Evolutionary conservation across 2,329 filamentous ascomycete species (phyloP).

Genomic region (Berkeleyomyces basicola): DNA sequence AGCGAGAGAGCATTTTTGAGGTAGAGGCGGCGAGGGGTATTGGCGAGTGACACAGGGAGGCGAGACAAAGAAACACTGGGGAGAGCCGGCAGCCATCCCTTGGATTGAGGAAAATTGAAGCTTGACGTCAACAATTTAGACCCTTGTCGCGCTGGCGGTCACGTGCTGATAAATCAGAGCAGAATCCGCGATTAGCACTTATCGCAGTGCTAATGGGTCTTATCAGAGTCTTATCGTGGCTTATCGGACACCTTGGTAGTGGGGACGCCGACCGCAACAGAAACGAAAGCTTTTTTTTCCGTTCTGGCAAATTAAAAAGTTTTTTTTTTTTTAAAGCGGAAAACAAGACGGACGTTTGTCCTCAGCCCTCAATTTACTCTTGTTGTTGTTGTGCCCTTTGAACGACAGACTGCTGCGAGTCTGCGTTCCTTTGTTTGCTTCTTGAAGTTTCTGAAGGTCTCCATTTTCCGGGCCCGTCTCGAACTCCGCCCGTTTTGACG

Average conservation of each 20-base stretch:
- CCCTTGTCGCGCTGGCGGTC: background rate
- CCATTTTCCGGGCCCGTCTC: background rate
- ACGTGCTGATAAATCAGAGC: background rate
- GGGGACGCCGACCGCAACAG: background rate
- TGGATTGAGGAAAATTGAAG: background rate
- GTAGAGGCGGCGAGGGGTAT: background rate
- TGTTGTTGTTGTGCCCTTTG: background rate
- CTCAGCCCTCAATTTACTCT: background rate
- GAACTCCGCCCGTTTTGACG: background rate
- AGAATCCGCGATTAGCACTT: background rate
- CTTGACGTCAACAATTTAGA: slow-evolving; percentile 9
- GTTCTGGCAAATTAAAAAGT: background rate
- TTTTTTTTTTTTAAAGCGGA: background rate
- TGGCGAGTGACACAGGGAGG: background rate
- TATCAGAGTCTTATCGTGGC: background rate
- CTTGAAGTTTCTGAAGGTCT: background rate
- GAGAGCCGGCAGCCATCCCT: background rate
- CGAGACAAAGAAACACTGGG: background rate
- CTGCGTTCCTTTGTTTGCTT: background rate
- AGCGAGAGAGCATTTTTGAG: background rate
- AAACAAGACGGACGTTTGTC: background rate
- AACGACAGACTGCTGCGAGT: background rate
- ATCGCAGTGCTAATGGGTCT: background rate
- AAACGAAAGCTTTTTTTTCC: background rate
- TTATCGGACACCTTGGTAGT: background rate